Percentiles rank a stretch among this genome's conserved stretches.
phyloP scores from a whole-genome alignment of 192 early-diverging fungal genomes.

The Backusella tuberculispora region DNA sequence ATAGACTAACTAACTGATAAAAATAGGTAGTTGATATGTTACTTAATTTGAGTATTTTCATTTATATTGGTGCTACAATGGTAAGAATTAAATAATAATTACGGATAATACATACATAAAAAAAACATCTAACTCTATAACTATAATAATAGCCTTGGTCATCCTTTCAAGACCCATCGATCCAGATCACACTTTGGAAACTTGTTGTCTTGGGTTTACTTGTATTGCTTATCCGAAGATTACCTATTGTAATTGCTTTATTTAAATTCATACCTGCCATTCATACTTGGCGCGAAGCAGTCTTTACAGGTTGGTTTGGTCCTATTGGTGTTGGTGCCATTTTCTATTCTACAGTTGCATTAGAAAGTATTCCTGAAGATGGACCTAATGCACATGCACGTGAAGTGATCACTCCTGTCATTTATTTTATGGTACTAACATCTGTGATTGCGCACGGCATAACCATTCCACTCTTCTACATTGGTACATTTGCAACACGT shows the following conservation, averaged over 20 bases:
- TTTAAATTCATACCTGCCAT: conserved; percentile 69
- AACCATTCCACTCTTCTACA: conserved; percentile 72
- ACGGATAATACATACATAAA: neutral
- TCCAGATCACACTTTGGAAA: conserved; percentile 66
- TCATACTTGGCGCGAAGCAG: conserved; percentile 67
- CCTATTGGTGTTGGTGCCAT: conserved; percentile 75
- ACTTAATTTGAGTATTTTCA: conserved; percentile 84
- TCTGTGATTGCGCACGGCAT: conserved; percentile 86
- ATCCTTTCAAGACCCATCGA: conserved; percentile 52
- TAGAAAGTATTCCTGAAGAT: conserved; percentile 16
- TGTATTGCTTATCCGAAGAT: conserved; percentile 69
- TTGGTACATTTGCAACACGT: conserved; percentile 48
- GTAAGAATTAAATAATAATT: conserved; percentile 11
- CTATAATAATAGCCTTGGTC: conserved; percentile 60
- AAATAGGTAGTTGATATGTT: conserved; percentile 66
- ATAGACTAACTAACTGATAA: neutral
- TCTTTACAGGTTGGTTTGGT: conserved; percentile 91
- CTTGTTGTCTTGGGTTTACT: conserved; percentile 58
- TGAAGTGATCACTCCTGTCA: conserved; percentile 54
- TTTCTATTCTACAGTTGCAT: conserved; percentile 45
- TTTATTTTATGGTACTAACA: conserved; percentile 72
- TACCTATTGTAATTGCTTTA: conserved; percentile 65
- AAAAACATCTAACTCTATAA: neutral
- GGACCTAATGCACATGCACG: conserved; percentile 40
- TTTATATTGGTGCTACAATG: conserved; percentile 84